phyloP scores from a whole-genome alignment of 169 alveolate genomes.

The Plasmodium cynomolgi region DNA sequence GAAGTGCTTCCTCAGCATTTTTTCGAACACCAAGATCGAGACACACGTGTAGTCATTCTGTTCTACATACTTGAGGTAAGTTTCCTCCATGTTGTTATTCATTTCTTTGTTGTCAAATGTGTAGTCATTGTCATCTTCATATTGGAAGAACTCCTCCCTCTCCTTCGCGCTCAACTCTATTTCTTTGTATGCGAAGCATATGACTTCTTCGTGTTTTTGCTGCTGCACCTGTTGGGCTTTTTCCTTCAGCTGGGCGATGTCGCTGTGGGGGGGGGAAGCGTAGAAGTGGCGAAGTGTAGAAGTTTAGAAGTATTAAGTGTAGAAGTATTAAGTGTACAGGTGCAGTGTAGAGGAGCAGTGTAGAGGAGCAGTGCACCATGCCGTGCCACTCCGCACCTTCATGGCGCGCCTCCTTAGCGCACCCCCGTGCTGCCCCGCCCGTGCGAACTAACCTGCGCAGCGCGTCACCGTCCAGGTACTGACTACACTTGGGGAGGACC shows the following conservation, averaged over 20 bases:
- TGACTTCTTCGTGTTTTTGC: background rate
- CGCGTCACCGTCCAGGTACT: constrained; percentile 24
- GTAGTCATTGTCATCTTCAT: constrained; percentile 7
- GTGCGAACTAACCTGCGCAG: background rate
- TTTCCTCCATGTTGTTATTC: background rate
- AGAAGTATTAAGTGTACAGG: too few species aligned
- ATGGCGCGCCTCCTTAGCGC: background rate
- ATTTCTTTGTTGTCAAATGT: background rate
- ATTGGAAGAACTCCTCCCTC: background rate
- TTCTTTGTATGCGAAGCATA: constrained; percentile 68
- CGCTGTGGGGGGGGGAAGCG: background rate
- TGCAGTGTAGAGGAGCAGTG: background rate
- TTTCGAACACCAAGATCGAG: constrained; percentile 26
- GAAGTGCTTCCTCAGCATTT: constrained; percentile 26
- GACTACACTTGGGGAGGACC: constrained; percentile 29
- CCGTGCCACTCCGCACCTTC: background rate
- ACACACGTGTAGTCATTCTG: constrained; percentile 53
- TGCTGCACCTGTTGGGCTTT: background rate
- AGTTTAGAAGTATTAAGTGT: background rate
- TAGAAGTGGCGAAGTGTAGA: background rate
- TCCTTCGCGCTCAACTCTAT: constrained; percentile 6
- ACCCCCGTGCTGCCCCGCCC: background rate
- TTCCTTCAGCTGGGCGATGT: constrained; percentile 22
- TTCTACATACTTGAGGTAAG: constrained; percentile 11
- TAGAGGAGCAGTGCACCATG: background rate